phyloP scores from a whole-genome alignment of 2,329 filamentous ascomycete genomes.

The Aureobasidium melanogenum region DNA sequence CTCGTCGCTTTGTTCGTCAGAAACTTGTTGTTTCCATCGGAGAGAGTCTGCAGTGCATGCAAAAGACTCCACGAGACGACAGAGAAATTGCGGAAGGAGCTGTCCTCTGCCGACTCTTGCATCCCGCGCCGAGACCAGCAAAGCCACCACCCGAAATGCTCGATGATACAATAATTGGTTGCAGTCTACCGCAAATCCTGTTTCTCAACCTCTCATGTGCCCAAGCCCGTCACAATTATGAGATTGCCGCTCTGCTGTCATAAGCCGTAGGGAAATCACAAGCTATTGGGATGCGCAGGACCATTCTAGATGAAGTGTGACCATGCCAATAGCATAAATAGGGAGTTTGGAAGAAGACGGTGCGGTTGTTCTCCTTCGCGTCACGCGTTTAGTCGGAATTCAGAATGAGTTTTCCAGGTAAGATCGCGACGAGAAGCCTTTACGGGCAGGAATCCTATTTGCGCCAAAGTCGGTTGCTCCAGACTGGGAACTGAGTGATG shows the following conservation, averaged over 20 bases:
- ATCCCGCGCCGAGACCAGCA: conserved; percentile 2
- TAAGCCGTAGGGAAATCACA: too few species aligned
- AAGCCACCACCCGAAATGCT: background rate
- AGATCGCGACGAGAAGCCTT: too few species aligned
- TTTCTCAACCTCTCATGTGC: background rate
- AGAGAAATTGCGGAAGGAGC: background rate
- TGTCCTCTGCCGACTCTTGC: background rate
- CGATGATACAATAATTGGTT: conserved; percentile 1
- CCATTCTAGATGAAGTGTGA: too few species aligned
- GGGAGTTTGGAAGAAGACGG: too few species aligned
- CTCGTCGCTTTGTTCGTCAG: background rate
- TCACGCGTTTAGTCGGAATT: too few species aligned
- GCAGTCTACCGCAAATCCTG: background rate
- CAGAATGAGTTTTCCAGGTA: too few species aligned
- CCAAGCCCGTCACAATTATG: too few species aligned
- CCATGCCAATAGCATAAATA: too few species aligned
- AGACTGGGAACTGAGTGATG: background rate
- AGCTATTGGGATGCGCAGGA: too few species aligned
- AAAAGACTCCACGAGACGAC: background rate
- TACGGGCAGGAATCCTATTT: too few species aligned
- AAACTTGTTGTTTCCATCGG: background rate
- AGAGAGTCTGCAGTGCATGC: background rate
- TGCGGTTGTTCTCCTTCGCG: too few species aligned
- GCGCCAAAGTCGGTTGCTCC: background rate
- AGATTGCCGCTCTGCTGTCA: too few species aligned